phyloP scores from a whole-genome alignment of 768 basidiomycete species.

The Hericium rajendrae region DNA sequence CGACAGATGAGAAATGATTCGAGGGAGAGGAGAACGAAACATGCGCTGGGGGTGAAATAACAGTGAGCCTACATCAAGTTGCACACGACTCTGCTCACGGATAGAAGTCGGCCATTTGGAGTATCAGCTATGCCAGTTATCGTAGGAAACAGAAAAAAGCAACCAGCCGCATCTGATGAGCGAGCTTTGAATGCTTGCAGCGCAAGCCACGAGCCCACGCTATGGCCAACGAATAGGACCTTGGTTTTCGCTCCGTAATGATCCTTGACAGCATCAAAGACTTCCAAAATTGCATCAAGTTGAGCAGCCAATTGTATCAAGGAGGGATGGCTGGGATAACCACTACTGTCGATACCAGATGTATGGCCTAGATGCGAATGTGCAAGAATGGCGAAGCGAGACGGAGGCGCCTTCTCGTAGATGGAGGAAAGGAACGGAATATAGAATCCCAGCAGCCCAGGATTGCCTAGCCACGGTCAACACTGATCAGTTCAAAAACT shows the following conservation, averaged over 20 bases:
- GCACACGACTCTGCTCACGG: slow-evolving; percentile 31
- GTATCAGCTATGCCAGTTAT: slow-evolving; percentile 52
- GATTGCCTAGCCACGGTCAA: slow-evolving; percentile 29
- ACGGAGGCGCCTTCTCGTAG: slow-evolving; percentile 23
- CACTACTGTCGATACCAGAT: slow-evolving; percentile 40
- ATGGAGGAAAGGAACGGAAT: slow-evolving; percentile 50
- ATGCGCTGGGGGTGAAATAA: slow-evolving; percentile 26
- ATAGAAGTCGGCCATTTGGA: slow-evolving; percentile 52
- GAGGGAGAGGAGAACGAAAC: slow-evolving; percentile 37
- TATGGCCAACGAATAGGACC: slow-evolving; percentile 52
- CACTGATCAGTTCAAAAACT: too few relatives aligned
- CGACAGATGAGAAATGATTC: slow-evolving; percentile 36
- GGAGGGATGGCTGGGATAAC: slow-evolving; percentile 16
- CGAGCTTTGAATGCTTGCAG: slow-evolving; percentile 47
- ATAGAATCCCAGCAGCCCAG: slow-evolving; percentile 62
- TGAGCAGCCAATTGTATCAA: slow-evolving; percentile 5
- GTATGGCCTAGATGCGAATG: slow-evolving; percentile 20
- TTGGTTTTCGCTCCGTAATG: slow-evolving; percentile 25
- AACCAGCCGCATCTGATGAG: slow-evolving; percentile 36
- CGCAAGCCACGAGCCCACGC: slow-evolving; percentile 64
- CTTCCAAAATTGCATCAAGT: slow-evolving; percentile 3
- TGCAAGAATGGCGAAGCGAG: slow-evolving; percentile 49
- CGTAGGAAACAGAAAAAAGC: slow-evolving; percentile 64
- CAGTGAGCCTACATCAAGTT: too few relatives aligned
- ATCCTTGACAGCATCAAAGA: slow-evolving; percentile 64